Base-by-base conservation (phyloP, 148 eudicot genomes). In the Tetragonia tetragonoides region DNA sequence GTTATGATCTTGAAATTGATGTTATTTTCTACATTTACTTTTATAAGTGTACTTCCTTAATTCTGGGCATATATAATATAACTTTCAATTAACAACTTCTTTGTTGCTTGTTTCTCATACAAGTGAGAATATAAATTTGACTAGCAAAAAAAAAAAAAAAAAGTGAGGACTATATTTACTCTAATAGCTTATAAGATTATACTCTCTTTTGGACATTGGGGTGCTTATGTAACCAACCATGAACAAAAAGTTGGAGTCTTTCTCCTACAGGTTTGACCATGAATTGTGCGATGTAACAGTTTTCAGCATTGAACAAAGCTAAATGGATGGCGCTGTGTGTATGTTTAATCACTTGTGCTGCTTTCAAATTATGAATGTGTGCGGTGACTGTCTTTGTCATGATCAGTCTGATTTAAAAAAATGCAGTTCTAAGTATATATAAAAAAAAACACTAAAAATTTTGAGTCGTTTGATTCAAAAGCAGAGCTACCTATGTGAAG, bases 261-360 rank as follows among this genome's bases (percentile, higher is more conserved):
- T 65, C 42, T 63, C 66, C 70, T 80, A 34, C 83, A 91, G 95
- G 95, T 76, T 90, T 89, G 34, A 84, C 90, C 92, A 17, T 89
- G 95, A 92, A 91, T 91, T 68, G 88, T 89, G 81, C 34, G 95
- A 91, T 77, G 92, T 89, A 81, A 89, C 80, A 70, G 75, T 91
- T 91, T 83, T 89, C 92, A 21, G 90, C 90, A 4, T 87, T 91
- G 95, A 91, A 91, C 85, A 91, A 86, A 86, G 92, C 89, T 61
- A 91, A 91, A 77, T 89, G 87, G 88, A 91, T 91, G 95, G 92
- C 95, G 39, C 72, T 91, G 61, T 89, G 88, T 72, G 95, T 91
- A 91, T 76, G 90, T 66, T 68, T 69, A 42, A 53, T 63, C 28
- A 57, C 71, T 42, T 66, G 34, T 28, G 1, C 34, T 17, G 41